Evolutionary conservation across 2,329 filamentous ascomycete genomes (phyloP).

Genomic region (Aspergillus sp.): DNA sequence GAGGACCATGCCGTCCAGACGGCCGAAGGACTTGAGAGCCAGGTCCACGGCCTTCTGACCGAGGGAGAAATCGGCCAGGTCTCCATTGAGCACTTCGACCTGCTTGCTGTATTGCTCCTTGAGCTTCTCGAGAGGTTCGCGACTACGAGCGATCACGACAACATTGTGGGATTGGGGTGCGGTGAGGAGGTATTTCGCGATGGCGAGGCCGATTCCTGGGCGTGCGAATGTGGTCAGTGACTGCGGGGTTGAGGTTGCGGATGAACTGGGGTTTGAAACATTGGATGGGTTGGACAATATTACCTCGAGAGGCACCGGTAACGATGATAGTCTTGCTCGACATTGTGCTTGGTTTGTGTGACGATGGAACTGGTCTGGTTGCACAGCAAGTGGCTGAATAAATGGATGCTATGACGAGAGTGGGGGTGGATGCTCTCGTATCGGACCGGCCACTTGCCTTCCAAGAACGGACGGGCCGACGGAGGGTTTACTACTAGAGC

Average conservation of each 20-base stretch:
- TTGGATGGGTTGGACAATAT: neutral
- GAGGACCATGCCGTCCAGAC: slow-evolving; percentile 77
- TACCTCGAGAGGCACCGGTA: slow-evolving; percentile 66
- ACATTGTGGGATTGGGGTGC: slow-evolving; percentile 54
- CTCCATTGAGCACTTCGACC: slow-evolving; percentile 60
- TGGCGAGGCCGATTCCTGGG: slow-evolving; percentile 62
- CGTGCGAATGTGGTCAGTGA: neutral
- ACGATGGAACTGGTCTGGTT: neutral
- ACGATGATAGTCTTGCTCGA: slow-evolving; percentile 69
- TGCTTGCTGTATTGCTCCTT: slow-evolving; percentile 55
- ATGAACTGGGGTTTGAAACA: neutral
- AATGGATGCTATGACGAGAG: no score
- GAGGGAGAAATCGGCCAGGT: slow-evolving; percentile 56
- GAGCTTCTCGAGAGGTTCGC: slow-evolving; percentile 56
- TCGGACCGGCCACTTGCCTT: no score
- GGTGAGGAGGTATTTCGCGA: slow-evolving; percentile 61
- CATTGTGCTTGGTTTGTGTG: slow-evolving; percentile 33
- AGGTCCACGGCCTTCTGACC: slow-evolving; percentile 64
- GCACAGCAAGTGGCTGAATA: neutral
- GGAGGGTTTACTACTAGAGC: no score
- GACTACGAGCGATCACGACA: slow-evolving; percentile 59
- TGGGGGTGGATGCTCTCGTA: no score
- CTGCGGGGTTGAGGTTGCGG: neutral
- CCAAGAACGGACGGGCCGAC: no score
- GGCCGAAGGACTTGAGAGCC: slow-evolving; percentile 68